Evolutionary conservation across 2,329 filamentous ascomycete genomes (phyloP).

Genomic region (Penicillium freii): DNA sequence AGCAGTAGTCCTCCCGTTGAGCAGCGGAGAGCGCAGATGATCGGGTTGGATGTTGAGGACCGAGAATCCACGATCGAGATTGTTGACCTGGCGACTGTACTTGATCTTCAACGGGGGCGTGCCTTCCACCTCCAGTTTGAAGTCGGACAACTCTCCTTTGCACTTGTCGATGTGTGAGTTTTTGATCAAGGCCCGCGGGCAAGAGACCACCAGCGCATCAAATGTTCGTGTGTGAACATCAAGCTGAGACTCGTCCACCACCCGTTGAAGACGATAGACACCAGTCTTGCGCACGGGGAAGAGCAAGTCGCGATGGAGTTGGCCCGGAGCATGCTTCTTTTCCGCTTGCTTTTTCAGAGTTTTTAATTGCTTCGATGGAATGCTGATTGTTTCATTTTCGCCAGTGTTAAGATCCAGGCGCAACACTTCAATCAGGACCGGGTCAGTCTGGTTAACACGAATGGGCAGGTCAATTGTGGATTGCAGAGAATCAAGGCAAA

Average conservation of each 20-base stretch:
- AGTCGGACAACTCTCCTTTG: constrained; percentile 80
- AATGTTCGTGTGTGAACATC: constrained; percentile 76
- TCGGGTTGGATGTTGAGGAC: constrained; percentile 94
- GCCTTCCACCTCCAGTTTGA: constrained; percentile 78
- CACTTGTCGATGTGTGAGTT: constrained; percentile 68
- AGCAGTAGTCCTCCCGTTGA: constrained; percentile 58
- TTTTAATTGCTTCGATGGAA: constrained; percentile 72
- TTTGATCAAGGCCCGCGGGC: constrained; percentile 74
- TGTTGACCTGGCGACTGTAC: constrained; percentile 85
- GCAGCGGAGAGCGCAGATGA: constrained; percentile 73
- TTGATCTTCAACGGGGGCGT: constrained; percentile 89
- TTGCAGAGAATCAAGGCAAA: constrained; percentile 70
- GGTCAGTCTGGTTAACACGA: constrained; percentile 88
- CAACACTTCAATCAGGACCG: constrained; percentile 82
- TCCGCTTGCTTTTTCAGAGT: constrained; percentile 69
- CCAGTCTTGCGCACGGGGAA: constrained; percentile 81
- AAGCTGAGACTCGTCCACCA: constrained; percentile 89
- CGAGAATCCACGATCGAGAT: constrained; percentile 77
- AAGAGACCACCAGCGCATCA: constrained; percentile 80
- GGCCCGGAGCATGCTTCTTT: constrained; percentile 53
- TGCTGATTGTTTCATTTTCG: constrained; percentile 73
- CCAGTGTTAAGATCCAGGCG: constrained; percentile 81
- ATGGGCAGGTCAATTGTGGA: constrained; percentile 70
- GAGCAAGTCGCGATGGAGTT: constrained; percentile 63
- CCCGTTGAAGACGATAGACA: constrained; percentile 78